Conservation (phyloP, 768 basidiomycete genomes). For the Inosperma sp. region DNA sequence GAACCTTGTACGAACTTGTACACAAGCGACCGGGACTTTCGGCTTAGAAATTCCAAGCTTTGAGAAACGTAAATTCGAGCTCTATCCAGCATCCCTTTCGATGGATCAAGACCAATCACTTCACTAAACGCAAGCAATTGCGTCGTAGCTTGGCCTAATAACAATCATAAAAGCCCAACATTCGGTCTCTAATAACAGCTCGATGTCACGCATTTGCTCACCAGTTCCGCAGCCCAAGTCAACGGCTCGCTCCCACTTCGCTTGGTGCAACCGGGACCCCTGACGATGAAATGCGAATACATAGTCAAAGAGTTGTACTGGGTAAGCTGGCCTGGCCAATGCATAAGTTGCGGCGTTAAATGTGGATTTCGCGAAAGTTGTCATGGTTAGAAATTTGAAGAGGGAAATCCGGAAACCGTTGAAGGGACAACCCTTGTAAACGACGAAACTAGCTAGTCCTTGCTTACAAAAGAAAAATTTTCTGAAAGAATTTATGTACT, state of each 20-base stretch:
- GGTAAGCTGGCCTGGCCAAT: conserved; percentile 69
- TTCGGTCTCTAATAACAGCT: background rate
- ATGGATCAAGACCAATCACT: conserved; percentile 76
- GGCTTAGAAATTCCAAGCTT: conserved; percentile 1
- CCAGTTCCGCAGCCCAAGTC: conserved; percentile 88
- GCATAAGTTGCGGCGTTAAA: conserved; percentile 71
- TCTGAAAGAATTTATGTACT: too few species aligned
- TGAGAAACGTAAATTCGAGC: conserved; percentile 33
- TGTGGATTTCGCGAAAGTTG: conserved; percentile 66
- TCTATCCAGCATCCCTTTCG: conserved; percentile 60
- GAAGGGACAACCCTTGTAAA: too few species aligned
- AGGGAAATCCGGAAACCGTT: too few species aligned
- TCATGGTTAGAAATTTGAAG: conserved; percentile 52
- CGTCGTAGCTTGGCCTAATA: conserved; percentile 68
- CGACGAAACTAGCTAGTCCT: too few species aligned
- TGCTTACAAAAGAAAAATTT: too few species aligned
- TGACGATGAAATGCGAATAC: conserved; percentile 55
- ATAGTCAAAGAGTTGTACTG: conserved; percentile 56
- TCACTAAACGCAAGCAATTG: conserved; percentile 50
- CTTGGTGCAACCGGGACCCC: conserved; percentile 11
- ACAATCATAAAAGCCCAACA: background rate
- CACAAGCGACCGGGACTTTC: conserved; percentile 10
- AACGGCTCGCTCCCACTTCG: conserved; percentile 53
- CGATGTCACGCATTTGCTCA: too few species aligned
- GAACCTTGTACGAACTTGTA: conserved; percentile 32